Evolutionary conservation across 163 green algal genomes (phyloP), one percentile per base, ranked within the genome.

Genomic region (Prototheca wickerhamii): DNA sequence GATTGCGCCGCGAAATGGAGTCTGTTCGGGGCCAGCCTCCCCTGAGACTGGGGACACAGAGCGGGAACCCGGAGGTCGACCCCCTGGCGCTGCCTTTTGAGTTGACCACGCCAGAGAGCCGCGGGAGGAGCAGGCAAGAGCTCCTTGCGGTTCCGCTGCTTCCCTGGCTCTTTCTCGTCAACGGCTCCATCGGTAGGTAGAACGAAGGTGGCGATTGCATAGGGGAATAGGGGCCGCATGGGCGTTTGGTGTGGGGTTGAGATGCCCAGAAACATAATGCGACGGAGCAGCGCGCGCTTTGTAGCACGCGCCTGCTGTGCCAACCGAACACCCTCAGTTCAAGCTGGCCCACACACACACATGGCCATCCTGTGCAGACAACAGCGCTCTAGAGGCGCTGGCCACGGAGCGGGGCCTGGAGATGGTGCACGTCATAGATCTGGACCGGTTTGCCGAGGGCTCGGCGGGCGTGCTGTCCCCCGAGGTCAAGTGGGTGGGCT

Each of bases 401-500:
- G 58, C 58, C 40, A 50, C 29, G 7, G 10, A 20, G 26, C 43
- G n/a, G 10, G 58, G 10, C 10, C 43, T 64, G 43, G 5, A 5
- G 6, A 53, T 5, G 25, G 25, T 64, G 25, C 58, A n/a, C 26
- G 8, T 55, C 12, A 5, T 64, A n/a, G 58, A 64, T n/a, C 43
- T 64, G 7, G 32, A n/a, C 23, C 26, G 34, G 6, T 50, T 64
- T 17, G 43, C 34, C 10, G 40, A 50, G 58, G 40, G 29, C 29
- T 42, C 31, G 8, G 29, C n/a, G 8, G 23, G 12, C 8, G 10
- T 17, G 7, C 43, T 64, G 10, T n/a, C 58, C 10, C 26, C 58
- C 25, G 12, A 64, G 8, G 43, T 64, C 12, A 17, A 12, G 23
- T 69, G 63, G 63, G 55, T 70, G 32, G 63, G 63, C 5, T 25